These are phyloP conservation scores for Dactylellina leptospora DNA, from an alignment of 2,329 filamentous ascomycete species.

Conservation along the genomic window DNA sequence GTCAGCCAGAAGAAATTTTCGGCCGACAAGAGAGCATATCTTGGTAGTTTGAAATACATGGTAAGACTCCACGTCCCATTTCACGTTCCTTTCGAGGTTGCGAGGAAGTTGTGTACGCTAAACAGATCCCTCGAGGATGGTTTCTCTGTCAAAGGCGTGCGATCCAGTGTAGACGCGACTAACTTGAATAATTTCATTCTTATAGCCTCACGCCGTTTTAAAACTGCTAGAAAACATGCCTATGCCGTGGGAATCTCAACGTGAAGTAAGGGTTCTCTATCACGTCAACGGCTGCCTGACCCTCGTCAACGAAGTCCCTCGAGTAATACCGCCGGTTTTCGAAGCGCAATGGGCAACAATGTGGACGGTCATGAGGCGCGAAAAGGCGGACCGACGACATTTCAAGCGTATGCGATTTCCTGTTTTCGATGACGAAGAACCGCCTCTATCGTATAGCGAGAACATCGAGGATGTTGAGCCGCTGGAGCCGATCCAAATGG, in stretches of 20 bases:
- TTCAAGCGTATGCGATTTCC: slow-evolving; percentile 99
- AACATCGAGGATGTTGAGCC: slow-evolving; percentile 99
- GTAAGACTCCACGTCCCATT: slow-evolving; percentile 50
- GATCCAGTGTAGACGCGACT: slow-evolving; percentile 53
- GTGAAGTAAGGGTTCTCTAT: slow-evolving; percentile 97
- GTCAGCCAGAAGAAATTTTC: slow-evolving; percentile 99
- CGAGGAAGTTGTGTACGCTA: slow-evolving; percentile 51
- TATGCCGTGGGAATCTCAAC: slow-evolving; percentile 97
- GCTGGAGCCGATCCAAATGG: slow-evolving; percentile 97
- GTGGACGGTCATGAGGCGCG: slow-evolving; percentile 98
- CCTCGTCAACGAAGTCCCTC: slow-evolving; percentile 92
- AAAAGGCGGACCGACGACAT: slow-evolving; percentile 92
- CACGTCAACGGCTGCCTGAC: slow-evolving; percentile 98
- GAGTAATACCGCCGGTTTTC: slow-evolving; percentile 97
- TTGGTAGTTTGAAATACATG: slow-evolving; percentile 99
- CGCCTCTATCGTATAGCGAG: slow-evolving; percentile 95
- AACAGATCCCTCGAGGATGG: slow-evolving; percentile 47
- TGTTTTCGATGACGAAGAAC: slow-evolving; percentile 98
- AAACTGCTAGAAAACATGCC: slow-evolving; percentile 99
- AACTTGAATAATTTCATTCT: slow-evolving; percentile 41
- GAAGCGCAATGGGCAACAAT: slow-evolving; percentile 99
- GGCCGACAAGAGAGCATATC: slow-evolving; percentile 96
- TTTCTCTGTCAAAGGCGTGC: slow-evolving; percentile 42
- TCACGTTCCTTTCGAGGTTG: slow-evolving; percentile 5
- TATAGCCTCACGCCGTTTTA: slow-evolving; percentile 83